Percentiles rank a stretch among this genome's conserved stretches.
Evolutionary conservation across 2,329 filamentous ascomycete species (phyloP).

Genomic region (Ophiostoma tasmaniense): DNA sequence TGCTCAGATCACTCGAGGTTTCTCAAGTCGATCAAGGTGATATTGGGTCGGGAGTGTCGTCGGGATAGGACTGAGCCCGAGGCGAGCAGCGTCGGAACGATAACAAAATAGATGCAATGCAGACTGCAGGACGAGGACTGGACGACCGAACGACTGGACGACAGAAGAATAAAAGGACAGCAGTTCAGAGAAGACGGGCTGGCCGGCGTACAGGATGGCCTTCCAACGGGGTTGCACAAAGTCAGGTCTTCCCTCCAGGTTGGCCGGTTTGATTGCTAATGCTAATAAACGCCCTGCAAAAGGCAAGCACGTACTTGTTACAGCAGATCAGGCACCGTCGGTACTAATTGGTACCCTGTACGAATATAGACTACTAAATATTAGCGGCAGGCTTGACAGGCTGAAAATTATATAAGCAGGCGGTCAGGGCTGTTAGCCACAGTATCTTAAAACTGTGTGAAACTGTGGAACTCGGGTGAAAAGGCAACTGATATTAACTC

Average conservation of each 20-base stretch:
- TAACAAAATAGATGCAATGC: background rate
- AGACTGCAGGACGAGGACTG: background rate
- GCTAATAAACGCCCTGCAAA: conserved; percentile 7
- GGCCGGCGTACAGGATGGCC: background rate
- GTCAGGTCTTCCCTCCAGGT: background rate
- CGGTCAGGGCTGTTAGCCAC: conserved; percentile 2
- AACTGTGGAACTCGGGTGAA: background rate
- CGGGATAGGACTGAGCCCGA: background rate
- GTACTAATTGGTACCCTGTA: too few species aligned
- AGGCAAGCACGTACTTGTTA: conserved; percentile 8
- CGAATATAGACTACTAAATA: background rate
- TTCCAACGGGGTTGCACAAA: conserved; percentile 1
- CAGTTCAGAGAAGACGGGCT: background rate
- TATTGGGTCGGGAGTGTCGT: background rate
- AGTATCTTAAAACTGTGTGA: background rate
- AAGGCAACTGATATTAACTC: background rate
- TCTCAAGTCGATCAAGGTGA: background rate
- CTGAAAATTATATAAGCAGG: conserved; percentile 17
- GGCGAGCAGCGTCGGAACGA: background rate
- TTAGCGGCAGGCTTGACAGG: too few species aligned
- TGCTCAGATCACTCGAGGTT: background rate
- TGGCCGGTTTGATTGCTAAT: conserved; percentile 10
- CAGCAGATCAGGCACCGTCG: background rate
- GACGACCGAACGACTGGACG: background rate
- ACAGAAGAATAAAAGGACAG: background rate